Evolutionary conservation across 768 basidiomycete genomes (phyloP).

Genomic region (Tricholoma matsutake): DNA sequence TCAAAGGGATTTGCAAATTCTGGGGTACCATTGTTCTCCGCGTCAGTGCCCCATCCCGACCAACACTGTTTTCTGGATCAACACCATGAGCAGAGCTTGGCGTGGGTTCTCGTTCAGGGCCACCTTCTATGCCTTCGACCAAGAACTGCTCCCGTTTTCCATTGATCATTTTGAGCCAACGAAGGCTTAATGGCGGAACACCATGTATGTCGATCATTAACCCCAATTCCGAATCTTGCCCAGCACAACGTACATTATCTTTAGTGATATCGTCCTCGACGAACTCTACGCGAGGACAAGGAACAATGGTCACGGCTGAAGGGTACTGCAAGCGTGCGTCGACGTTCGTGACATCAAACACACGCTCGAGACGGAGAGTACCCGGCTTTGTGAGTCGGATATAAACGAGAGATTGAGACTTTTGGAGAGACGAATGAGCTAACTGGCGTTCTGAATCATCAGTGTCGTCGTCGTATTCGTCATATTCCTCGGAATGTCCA

Average conservation of each 20-base stretch:
- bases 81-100: slow-evolving; percentile 7
- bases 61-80: slow-evolving; percentile 4
- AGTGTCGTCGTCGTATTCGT: slow-evolving; percentile 74
- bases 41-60: slow-evolving; percentile 11
- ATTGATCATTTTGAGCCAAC: slow-evolving; percentile 71
- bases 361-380: slow-evolving; percentile 67
- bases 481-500: slow-evolving; percentile 46
- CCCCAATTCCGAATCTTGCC: slow-evolving; percentile 55
- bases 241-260: slow-evolving; percentile 62
- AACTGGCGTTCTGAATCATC: slow-evolving; percentile 36
- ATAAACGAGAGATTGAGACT: slow-evolving; percentile 71
- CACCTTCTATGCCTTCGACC: slow-evolving; percentile 81
- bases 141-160: slow-evolving; percentile 66
- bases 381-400: slow-evolving; percentile 75
- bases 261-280: slow-evolving; percentile 35
- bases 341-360: slow-evolving; percentile 65
- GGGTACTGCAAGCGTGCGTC: slow-evolving; percentile 71
- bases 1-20: slow-evolving; percentile 64
- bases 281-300: slow-evolving; percentile 80
- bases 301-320: slow-evolving; percentile 67
- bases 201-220: slow-evolving; percentile 66
- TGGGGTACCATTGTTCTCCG: slow-evolving; percentile 36
- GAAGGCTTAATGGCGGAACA: slow-evolving; percentile 72
- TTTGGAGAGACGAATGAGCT: slow-evolving; percentile 52
- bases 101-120: slow-evolving; percentile 30